phyloP scores from a whole-genome alignment of 2,329 filamentous ascomycete species.

The Chaetomium strumarium region DNA sequence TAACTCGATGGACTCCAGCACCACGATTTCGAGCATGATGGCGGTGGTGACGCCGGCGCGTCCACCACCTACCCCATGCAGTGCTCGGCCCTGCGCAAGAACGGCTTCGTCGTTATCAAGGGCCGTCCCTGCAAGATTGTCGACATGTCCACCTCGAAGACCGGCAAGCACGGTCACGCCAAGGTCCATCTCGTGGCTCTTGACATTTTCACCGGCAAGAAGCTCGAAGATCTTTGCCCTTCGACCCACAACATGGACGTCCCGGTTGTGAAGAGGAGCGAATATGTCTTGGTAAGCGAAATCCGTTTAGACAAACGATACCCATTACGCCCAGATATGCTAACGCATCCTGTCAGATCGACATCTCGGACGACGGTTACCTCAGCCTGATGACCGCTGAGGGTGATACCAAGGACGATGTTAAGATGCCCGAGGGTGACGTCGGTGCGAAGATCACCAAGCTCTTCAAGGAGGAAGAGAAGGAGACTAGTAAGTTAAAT shows the following conservation, averaged over 20 bases:
- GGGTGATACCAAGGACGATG: slow-evolving; percentile 87
- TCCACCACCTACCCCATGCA: slow-evolving; percentile 95
- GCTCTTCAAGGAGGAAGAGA: slow-evolving; percentile 76
- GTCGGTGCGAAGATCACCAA: slow-evolving; percentile 79
- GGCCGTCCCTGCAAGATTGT: slow-evolving; percentile 99
- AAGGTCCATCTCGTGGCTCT: slow-evolving; percentile 98
- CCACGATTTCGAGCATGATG: slow-evolving; percentile 66
- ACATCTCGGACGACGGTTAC: slow-evolving; percentile 90
- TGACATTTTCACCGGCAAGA: slow-evolving; percentile 99
- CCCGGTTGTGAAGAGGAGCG: slow-evolving; percentile 82
- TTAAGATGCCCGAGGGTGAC: slow-evolving; percentile 86
- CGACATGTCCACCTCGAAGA: slow-evolving; percentile 99
- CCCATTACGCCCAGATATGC: background rate
- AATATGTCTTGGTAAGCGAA: slow-evolving; percentile 85
- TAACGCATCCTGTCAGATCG: slow-evolving; percentile 54
- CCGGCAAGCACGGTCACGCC: slow-evolving; percentile 99
- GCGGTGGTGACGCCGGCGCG: slow-evolving; percentile 82
- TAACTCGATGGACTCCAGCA: slow-evolving; percentile 36
- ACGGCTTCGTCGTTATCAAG: slow-evolving; percentile 98
- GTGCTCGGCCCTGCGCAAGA: slow-evolving; percentile 99
- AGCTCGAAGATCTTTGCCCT: slow-evolving; percentile 97
- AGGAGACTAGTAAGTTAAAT: slow-evolving; percentile 77
- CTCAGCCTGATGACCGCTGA: slow-evolving; percentile 88
- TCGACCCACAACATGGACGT: slow-evolving; percentile 99
- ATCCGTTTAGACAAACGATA: background rate